Percentiles rank a stretch among this genome's conserved stretches.
These are phyloP conservation scores for Cicer bijugum DNA, from an alignment of 306 rosid species.

Conservation along the genomic window DNA sequence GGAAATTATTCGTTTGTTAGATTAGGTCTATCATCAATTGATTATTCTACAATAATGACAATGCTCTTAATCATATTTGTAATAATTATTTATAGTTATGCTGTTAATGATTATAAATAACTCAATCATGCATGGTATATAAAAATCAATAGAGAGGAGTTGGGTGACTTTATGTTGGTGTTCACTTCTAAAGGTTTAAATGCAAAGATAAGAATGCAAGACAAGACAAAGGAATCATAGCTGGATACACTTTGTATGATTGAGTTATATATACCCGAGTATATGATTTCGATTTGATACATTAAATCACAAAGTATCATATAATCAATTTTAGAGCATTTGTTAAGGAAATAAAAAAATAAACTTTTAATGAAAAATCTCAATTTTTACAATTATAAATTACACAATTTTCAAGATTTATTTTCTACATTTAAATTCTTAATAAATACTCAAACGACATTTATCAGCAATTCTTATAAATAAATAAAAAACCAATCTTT, in stretches of 20 bases:
- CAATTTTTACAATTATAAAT: no score
- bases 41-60: conserved; percentile 34
- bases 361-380: no score
- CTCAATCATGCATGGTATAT: conserved; percentile 36
- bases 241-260: conserved; percentile 41
- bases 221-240: conserved; percentile 54
- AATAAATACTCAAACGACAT: no score
- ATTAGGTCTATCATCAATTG: conserved; percentile 50
- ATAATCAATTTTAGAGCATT: no score
- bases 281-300: conserved; percentile 35
- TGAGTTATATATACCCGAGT: conserved; percentile 40
- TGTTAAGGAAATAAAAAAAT: no score
- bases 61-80: conserved; percentile 21
- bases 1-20: conserved; percentile 53
- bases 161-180: conserved; percentile 25
- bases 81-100: neutral
- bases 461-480: no score
- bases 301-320: conserved; percentile 39
- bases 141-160: neutral
- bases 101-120: neutral
- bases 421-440: no score
- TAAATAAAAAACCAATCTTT: neutral
- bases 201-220: conserved; percentile 44
- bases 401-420: no score
- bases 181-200: conserved; percentile 36